Conservation (phyloP, 78 protist species). For the Mastigamoeba balamuthi region DNA sequence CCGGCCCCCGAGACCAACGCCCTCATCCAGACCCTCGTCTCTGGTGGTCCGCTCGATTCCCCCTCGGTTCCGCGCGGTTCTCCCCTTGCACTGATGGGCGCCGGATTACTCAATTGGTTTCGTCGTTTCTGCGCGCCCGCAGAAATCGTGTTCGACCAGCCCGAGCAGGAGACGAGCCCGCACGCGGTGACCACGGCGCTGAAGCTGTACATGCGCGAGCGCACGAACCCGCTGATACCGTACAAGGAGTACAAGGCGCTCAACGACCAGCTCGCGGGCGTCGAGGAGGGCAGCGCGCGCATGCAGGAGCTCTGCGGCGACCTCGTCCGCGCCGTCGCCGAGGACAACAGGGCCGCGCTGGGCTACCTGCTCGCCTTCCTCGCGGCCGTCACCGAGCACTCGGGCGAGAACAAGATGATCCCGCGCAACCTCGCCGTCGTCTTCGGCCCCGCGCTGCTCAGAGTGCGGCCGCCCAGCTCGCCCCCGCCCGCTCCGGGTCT, state of each 20-base stretch:
- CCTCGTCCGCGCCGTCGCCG: no score
- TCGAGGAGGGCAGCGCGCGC: no score
- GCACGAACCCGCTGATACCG: background rate
- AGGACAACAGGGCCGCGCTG: background rate
- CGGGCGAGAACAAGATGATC: background rate
- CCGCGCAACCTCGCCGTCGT: background rate
- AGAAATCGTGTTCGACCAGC: background rate
- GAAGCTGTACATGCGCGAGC: background rate
- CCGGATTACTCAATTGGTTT: background rate
- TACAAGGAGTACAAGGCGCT: background rate
- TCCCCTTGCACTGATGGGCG: no score
- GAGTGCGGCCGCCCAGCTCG: background rate
- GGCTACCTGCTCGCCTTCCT: background rate
- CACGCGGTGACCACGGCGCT: background rate
- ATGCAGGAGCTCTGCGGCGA: no score
- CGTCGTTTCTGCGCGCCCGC: background rate
- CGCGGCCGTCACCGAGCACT: background rate
- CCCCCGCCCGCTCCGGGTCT: background rate
- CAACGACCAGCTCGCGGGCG: background rate
- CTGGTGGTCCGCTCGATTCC: background rate
- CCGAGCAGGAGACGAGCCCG: background rate
- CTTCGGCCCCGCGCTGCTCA: background rate
- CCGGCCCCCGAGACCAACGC: background rate
- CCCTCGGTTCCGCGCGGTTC: no score
- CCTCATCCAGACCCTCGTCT: background rate